Evolutionary conservation across 176 grass and related monocot genomes (phyloP).

Genomic region (Carex littledalei): DNA sequence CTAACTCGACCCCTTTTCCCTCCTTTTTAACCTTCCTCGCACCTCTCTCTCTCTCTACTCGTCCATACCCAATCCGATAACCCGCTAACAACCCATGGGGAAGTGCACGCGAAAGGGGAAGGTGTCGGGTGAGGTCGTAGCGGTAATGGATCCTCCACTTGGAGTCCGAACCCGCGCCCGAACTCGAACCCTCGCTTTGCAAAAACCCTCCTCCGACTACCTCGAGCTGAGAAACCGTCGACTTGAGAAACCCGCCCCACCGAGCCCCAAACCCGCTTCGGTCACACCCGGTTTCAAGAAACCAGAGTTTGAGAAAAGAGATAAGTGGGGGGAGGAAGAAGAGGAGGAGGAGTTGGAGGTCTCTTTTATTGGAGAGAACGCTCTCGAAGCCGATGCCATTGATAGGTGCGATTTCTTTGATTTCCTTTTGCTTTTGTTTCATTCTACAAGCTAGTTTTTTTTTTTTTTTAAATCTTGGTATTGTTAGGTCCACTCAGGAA

Average conservation of each 20-base stretch:
- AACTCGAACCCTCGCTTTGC: conserved; percentile 16
- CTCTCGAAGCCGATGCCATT: not conserved
- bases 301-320: not conserved
- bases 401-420: conserved; percentile 13
- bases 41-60: not conserved
- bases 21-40: not conserved
- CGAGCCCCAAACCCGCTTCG: not conserved
- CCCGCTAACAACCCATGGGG: not conserved
- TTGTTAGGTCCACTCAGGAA: not conserved
- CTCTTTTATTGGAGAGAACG: conserved; percentile 13
- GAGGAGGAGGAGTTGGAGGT: not conserved
- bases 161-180: conserved; percentile 18
- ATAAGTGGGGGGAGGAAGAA: not conserved
- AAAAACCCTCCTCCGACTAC: conserved; percentile 22
- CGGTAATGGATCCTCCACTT: conserved; percentile 22
- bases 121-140: conserved; percentile 19
- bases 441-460: not conserved
- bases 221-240: conserved; percentile 21
- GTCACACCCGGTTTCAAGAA: not conserved
- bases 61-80: not conserved
- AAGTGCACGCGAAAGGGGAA: conserved; percentile 14
- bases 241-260: conserved; percentile 3
- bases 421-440: not conserved
- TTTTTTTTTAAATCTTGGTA: not conserved
- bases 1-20: not conserved